A percentile compares a stretch with the other conserved stretches of the same genome.
Conservation (phyloP, 2,329 filamentous ascomycete genomes). For the Blastomyces gilchristii region DNA sequence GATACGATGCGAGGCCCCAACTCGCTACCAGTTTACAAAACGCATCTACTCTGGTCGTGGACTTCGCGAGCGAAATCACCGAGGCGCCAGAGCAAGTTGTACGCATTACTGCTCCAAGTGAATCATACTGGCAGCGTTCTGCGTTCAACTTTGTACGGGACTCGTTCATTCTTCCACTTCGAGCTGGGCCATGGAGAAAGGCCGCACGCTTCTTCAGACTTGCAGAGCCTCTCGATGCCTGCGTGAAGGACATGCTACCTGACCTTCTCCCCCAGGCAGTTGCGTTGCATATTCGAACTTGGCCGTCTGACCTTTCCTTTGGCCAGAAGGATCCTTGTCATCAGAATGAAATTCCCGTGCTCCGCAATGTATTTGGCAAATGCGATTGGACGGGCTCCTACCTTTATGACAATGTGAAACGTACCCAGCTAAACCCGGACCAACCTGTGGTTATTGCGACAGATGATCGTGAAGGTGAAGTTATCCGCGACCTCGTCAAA, state of each 20-base stretch:
- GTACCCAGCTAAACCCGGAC: not conserved
- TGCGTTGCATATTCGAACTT: constrained; percentile 7
- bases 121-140: constrained; percentile 8
- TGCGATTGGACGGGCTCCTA: constrained; percentile 7
- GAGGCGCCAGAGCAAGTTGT: constrained; percentile 3
- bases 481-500: constrained; percentile 1
- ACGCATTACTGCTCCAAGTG: constrained; percentile 5
- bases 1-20: constrained; percentile 5
- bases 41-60: not conserved
- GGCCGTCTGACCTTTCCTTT: constrained; percentile 8
- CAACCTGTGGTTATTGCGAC: constrained; percentile 8
- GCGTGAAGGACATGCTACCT: constrained; percentile 5
- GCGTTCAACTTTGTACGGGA: constrained; percentile 7
- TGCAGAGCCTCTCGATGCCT: constrained; percentile 4
- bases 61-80: constrained; percentile 3
- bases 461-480: constrained; percentile 2
- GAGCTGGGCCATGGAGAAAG: constrained; percentile 6
- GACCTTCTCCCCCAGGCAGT: constrained; percentile 3
- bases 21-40: not conserved
- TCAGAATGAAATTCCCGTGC: constrained; percentile 4
- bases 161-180: constrained; percentile 7
- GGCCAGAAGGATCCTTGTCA: constrained; percentile 8
- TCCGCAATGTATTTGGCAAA: constrained; percentile 5
- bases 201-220: constrained; percentile 2
- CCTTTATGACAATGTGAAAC: constrained; percentile 7